Base-by-base conservation (phyloP, 2,329 filamentous ascomycete genomes). In the Ceratocystis papillata region DNA sequence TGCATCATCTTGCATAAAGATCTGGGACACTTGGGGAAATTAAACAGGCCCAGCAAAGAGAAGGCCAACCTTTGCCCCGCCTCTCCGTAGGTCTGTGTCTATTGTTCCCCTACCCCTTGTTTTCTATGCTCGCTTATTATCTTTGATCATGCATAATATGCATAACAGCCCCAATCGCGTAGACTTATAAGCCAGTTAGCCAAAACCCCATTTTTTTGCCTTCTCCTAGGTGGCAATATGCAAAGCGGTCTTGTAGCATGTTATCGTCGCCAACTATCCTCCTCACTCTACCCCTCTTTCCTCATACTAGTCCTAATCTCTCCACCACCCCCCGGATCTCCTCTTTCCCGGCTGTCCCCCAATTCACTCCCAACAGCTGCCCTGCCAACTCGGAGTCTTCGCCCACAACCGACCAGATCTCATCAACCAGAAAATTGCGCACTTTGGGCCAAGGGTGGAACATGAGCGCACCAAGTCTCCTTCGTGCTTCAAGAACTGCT, bases 361-460 rank as follows among this genome's bases (percentile, higher is more conserved):
- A 87, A 70, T 87, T 83, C 12, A 82, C 75, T 4, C 83, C 76
- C 71, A 79, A 79, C 69, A 85, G 71, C 64, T 70, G 72, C 66
- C 73, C 70, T 20, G 70, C 73, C 7, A 69, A 69, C 63, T 70
- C 67, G 8, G 72, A 73, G 5, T 70, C 69, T 37, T 73, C 72
- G 6, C 72, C 72, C 37, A 76, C 69, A 66, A 81, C 70, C 20
- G 73, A 76, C 82, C 81, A 87, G 44, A 87, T 73, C 74, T 84
- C 82, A 70, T 87, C 85, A 3, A 84, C 79, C 17, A 83, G 84
- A 59, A 79, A 73, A 68, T 75, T 81, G 68, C 86, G 77, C 70
- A 95, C 85, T 71, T 83, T 83, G 5, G 92, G 90, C 79, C 90
- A 96, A 0, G 90, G 89, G 77, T 96, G 93, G 67, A 84, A 75